These are phyloP conservation scores for Puccinia hordei DNA, from an alignment of 1,284 basidiomycete genomes.

Conservation along the genomic window DNA sequence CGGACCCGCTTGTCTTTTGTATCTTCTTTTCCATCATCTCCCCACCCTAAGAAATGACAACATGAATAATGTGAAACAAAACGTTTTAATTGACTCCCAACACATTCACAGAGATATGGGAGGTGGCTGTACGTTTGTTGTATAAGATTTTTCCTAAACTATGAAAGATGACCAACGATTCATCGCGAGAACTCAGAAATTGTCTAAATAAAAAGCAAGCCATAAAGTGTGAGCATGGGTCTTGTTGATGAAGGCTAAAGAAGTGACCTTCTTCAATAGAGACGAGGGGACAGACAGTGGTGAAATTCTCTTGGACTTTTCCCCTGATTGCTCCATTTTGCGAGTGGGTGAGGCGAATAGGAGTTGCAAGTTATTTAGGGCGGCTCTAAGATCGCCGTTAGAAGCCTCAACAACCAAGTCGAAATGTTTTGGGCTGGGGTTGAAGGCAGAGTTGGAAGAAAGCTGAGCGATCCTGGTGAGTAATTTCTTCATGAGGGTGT, in stretches of 20 bases:
- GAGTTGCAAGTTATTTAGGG: slow-evolving; percentile 88
- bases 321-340: slow-evolving; percentile 53
- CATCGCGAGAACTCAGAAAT: slow-evolving; percentile 73
- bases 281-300: not conserved
- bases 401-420: slow-evolving; percentile 75
- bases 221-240: slow-evolving; percentile 52
- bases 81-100: not conserved
- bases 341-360: slow-evolving; percentile 43
- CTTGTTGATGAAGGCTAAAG: not conserved
- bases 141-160: slow-evolving; percentile 89
- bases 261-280: slow-evolving; percentile 18
- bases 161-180: slow-evolving; percentile 85
- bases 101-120: no score
- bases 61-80: not conserved
- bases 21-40: slow-evolving; percentile 56
- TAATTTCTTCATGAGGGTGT: slow-evolving; percentile 51
- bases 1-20: slow-evolving; percentile 55
- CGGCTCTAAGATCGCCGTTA: slow-evolving; percentile 87
- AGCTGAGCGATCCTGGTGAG: slow-evolving; percentile 3
- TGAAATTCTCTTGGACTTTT: slow-evolving; percentile 54
- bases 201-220: slow-evolving; percentile 64
- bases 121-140: slow-evolving; percentile 73
- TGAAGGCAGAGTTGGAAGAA: slow-evolving; percentile 51
- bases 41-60: slow-evolving; percentile 55
- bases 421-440: slow-evolving; percentile 69